A percentile compares a stretch with the other conserved stretches of the same genome.
Evolutionary conservation across 1,139 yeast genomes (phyloP).

Genomic region (Suhomyces terraborum): DNA sequence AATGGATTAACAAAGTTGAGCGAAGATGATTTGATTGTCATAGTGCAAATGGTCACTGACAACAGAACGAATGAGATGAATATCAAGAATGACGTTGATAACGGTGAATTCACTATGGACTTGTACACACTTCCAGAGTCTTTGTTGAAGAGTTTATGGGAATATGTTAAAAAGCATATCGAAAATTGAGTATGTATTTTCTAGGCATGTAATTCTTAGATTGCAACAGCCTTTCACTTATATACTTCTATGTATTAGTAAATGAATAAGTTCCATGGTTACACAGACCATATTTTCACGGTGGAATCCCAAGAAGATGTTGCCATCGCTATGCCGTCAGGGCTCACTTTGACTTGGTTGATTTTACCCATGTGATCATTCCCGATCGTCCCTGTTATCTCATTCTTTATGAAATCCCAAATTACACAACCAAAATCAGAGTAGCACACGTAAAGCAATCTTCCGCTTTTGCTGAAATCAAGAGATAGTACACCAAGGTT

Average conservation of each 20-base stretch:
- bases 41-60: constrained; percentile 97
- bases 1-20: constrained; percentile 83
- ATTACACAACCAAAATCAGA: constrained; percentile 73
- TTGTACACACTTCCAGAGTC: constrained; percentile 91
- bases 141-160: constrained; percentile 90
- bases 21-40: constrained; percentile 91
- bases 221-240: constrained; percentile 2
- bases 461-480: constrained; percentile 75
- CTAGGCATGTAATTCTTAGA: neutral
- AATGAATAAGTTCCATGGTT: constrained; percentile 6
- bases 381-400: constrained; percentile 59
- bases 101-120: constrained; percentile 97
- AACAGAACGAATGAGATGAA: constrained; percentile 95
- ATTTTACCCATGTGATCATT: constrained; percentile 62
- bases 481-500: constrained; percentile 68
- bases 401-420: constrained; percentile 76
- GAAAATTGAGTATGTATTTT: constrained; percentile 27
- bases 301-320: constrained; percentile 76
- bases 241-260: constrained; percentile 14
- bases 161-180: constrained; percentile 75
- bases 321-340: constrained; percentile 72
- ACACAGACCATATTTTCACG: constrained; percentile 62
- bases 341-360: constrained; percentile 65
- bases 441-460: constrained; percentile 74
- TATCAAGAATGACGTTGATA: constrained; percentile 92